phyloP scores from a whole-genome alignment of 1,139 yeast species.

The Meyerozyma sp. region DNA sequence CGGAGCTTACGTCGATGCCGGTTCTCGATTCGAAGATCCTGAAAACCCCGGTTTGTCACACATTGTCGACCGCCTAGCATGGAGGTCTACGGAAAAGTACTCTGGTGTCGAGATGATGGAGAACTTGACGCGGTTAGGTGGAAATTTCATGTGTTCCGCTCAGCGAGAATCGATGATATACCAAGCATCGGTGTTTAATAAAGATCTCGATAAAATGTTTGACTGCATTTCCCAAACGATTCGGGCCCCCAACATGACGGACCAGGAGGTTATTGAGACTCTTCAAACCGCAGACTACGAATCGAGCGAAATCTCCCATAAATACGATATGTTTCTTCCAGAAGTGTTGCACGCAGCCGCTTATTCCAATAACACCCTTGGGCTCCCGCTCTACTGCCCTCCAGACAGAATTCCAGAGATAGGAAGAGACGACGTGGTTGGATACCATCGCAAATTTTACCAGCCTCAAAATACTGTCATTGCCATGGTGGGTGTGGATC shows the following conservation, averaged over 20 bases:
- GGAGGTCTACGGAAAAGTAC: slow-evolving; percentile 66
- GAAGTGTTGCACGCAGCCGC: slow-evolving; percentile 86
- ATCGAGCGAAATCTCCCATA: slow-evolving; percentile 71
- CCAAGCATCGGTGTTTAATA: slow-evolving; percentile 90
- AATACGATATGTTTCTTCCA: slow-evolving; percentile 84
- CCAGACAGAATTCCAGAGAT: slow-evolving; percentile 57
- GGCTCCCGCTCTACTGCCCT: slow-evolving; percentile 83
- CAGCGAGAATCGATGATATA: slow-evolving; percentile 89
- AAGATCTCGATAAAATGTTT: slow-evolving; percentile 80
- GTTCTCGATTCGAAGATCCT: slow-evolving; percentile 72
- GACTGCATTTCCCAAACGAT: slow-evolving; percentile 77
- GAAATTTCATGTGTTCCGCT: slow-evolving; percentile 91
- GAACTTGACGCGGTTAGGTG: slow-evolving; percentile 75
- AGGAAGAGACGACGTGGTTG: slow-evolving; percentile 45
- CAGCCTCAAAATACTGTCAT: slow-evolving; percentile 81
- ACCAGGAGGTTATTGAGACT: slow-evolving; percentile 71
- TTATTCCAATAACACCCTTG: slow-evolving; percentile 65
- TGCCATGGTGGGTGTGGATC: slow-evolving; percentile 84
- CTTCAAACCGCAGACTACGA: slow-evolving; percentile 75
- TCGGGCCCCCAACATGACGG: slow-evolving; percentile 59
- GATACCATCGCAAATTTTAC: slow-evolving; percentile 64
- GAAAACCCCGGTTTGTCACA: slow-evolving; percentile 70
- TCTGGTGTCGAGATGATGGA: slow-evolving; percentile 71
- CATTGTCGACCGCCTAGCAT: slow-evolving; percentile 79
- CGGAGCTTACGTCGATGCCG: slow-evolving; percentile 88